phyloP scores from a whole-genome alignment of 78 protist genomes.

The Dictyostelium firmibasis region DNA sequence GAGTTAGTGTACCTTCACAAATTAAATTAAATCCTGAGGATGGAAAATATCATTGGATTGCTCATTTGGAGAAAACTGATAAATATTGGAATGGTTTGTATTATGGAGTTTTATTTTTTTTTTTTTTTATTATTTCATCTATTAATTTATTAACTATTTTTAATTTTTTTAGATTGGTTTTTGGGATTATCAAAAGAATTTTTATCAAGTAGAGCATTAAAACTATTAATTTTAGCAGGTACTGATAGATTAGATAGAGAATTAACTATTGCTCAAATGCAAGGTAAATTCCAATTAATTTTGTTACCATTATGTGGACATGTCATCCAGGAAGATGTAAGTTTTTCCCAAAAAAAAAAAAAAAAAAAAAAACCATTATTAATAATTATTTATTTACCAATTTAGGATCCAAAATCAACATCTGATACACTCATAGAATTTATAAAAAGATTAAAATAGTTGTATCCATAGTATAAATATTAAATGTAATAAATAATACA shows the following conservation, averaged over 20 bases:
- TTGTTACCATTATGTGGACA: constrained; percentile 87
- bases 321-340: constrained; percentile 92
- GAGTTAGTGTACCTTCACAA: constrained; percentile 83
- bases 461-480: neutral
- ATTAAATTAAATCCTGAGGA: constrained; percentile 10
- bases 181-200: constrained; percentile 82
- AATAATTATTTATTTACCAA: neutral
- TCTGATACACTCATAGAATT: constrained; percentile 30
- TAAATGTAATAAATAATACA: no score
- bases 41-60: constrained; percentile 80
- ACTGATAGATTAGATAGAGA: constrained; percentile 92
- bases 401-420: constrained; percentile 32
- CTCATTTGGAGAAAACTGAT: constrained; percentile 80
- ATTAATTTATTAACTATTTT: neutral
- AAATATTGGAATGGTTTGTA: constrained; percentile 82
- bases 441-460: constrained; percentile 18
- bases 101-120: no score
- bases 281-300: constrained; percentile 91
- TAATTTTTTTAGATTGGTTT: constrained; percentile 87
- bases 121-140: neutral
- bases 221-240: constrained; percentile 88
- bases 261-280: constrained; percentile 94
- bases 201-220: constrained; percentile 42
- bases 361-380: neutral
- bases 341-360: no score